A percentile compares a stretch with the other conserved stretches of the same genome.
Evolutionary conservation across 2,329 filamentous ascomycete species (phyloP).

Genomic region (Arthrinium puccinioides): DNA sequence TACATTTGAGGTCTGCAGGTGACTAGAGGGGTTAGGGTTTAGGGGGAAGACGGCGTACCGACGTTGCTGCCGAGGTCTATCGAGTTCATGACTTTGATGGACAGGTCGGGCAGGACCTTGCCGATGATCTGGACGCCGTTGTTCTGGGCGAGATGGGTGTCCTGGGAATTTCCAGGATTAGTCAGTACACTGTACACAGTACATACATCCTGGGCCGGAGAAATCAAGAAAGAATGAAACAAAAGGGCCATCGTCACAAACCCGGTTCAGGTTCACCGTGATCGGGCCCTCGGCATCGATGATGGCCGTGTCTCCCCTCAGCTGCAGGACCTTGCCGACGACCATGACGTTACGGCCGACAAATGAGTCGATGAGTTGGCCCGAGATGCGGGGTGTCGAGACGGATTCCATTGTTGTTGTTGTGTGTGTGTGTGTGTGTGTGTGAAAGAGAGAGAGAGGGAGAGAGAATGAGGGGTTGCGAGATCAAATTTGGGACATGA

Average conservation of each 20-base stretch:
- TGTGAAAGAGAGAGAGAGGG: too few species aligned
- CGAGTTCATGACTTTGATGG: slow-evolving; percentile 61
- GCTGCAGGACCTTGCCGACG: slow-evolving; percentile 74
- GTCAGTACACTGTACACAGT: too few species aligned
- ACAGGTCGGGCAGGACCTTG: slow-evolving; percentile 68
- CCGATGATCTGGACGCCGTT: slow-evolving; percentile 72
- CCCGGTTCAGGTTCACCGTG: slow-evolving; percentile 65
- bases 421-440: too few species aligned
- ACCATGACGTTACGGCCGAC: slow-evolving; percentile 71
- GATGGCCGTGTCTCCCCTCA: slow-evolving; percentile 72
- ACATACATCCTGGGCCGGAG: too few species aligned
- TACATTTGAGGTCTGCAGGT: background rate
- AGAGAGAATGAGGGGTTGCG: background rate
- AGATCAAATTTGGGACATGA: too few species aligned
- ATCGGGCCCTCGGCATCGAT: slow-evolving; percentile 77
- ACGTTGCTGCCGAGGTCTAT: slow-evolving; percentile 62
- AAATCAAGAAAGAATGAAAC: too few species aligned
- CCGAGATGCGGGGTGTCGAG: slow-evolving; percentile 74
- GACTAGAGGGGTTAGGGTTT: background rate
- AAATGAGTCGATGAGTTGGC: slow-evolving; percentile 71
- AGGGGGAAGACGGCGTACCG: slow-evolving; percentile 41
- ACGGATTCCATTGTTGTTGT: slow-evolving; percentile 56
- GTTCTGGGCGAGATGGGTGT: slow-evolving; percentile 60
- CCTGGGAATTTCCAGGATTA: slow-evolving; percentile 34
- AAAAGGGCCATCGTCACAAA: slow-evolving; percentile 29